Evolutionary conservation across 164 flowering plant species (phyloP), one percentile per base, ranked within the genome.

Genomic region (Kalanchoe fedtschenkoi): DNA sequence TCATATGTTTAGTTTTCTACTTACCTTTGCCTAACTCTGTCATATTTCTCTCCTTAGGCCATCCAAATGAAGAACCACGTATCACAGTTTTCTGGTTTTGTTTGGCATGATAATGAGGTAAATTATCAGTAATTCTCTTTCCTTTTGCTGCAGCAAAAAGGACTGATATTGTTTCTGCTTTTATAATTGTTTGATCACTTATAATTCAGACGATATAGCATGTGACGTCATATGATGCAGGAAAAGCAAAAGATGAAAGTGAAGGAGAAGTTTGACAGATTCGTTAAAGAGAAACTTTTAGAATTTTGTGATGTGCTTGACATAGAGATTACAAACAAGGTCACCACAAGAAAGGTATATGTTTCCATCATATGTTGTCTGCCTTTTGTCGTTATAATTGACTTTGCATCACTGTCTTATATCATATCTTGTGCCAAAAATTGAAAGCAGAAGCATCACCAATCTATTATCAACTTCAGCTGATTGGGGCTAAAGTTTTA

Each of bases 71-170:
- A 91, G 79, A 83, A 70, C 67, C 79, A 91, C 54, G 79, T 91
- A 17, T 70, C 73, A 43, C 83, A 78, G 63, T 91, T 91, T 81
- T 91, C 96, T 66, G 97, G 96, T 17, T 91, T 66, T 75, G 85
- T 87, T 38, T 91, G 97, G 96, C 58, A 21, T 70, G 90, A 84
- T 68, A 78, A 79, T 74, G 89, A 91, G 98, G 98, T 91, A 75
- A 34, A 1, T 22, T 43, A 34, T 63, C 34, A 43, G n/a, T n/a
- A n/a, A n/a, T n/a, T n/a, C n/a, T n/a, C n/a, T n/a, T n/a, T n/a
- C n/a, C n/a, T n/a, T 44, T 44, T 44, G n/a, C n/a, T 44, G 0
- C 4, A 43, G 3, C 4, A 11, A 43, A 43, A 15, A n/a, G n/a
- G n/a, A n/a, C n/a, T n/a, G 15, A 13, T 15, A 42, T 42, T 15